Percentiles rank a stretch among this genome's conserved stretches.
phyloP scores from a whole-genome alignment of 208 protist genomes.

The Trypanosoma mega region DNA sequence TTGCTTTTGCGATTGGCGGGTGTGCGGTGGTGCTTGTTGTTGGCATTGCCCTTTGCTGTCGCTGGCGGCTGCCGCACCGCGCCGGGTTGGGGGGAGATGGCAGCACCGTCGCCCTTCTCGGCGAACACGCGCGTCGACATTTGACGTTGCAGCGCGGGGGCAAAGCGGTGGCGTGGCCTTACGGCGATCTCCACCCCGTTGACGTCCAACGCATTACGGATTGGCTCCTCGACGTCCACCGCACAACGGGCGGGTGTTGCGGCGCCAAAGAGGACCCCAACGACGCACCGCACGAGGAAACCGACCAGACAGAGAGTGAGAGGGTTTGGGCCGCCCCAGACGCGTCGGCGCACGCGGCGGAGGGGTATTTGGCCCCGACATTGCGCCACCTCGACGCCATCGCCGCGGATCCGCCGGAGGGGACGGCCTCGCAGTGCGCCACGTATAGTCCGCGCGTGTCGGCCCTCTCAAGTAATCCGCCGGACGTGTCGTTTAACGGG shows the following conservation, averaged over 20 bases:
- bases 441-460: too few relatives aligned
- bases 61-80: not conserved
- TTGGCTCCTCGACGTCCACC: constrained; percentile 5
- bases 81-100: not conserved
- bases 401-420: too few relatives aligned
- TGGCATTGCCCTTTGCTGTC: not conserved
- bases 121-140: not conserved
- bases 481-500: too few relatives aligned
- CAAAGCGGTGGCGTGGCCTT: not conserved
- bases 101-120: not conserved
- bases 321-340: too few relatives aligned
- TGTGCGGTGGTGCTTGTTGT: not conserved
- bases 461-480: too few relatives aligned
- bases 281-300: too few relatives aligned
- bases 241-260: not conserved
- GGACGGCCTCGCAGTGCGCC: too few relatives aligned
- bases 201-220: constrained; percentile 6
- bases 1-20: constrained; percentile 1
- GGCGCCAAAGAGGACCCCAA: not conserved
- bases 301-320: too few relatives aligned
- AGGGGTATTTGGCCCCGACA: too few relatives aligned
- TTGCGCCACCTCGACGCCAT: too few relatives aligned
- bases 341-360: too few relatives aligned
- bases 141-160: too few relatives aligned
- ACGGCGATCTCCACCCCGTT: not conserved